Conservation (phyloP, 306 rosid species). For the Herpetospermum pedunculosum region DNA sequence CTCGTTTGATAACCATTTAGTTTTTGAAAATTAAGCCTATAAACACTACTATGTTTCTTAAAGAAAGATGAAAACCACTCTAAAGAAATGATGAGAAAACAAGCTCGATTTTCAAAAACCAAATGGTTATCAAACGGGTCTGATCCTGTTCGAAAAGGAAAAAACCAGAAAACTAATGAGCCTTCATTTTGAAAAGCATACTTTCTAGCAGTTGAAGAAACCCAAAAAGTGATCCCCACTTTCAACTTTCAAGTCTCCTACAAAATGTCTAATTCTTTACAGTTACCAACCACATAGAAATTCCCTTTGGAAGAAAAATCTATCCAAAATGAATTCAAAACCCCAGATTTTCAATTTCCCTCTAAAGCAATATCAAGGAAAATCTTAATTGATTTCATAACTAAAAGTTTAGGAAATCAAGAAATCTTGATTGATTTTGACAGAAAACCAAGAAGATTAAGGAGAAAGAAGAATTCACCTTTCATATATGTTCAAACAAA, state of each 20-base stretch:
- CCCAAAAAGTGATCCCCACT: not conserved
- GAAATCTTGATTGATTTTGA: not conserved
- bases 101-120: too few relatives aligned
- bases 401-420: not conserved
- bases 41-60: too few relatives aligned
- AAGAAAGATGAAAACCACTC: too few relatives aligned
- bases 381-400: not conserved
- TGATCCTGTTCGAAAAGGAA: not conserved
- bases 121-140: too few relatives aligned
- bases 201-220: not conserved
- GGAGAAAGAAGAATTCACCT: conserved; percentile 13
- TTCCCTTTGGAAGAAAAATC: too few relatives aligned
- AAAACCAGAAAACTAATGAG: not conserved
- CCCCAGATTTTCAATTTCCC: not conserved
- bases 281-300: not conserved
- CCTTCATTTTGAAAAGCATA: not conserved
- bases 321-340: not conserved
- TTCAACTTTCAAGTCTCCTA: not conserved
- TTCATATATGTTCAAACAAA: conserved; percentile 11
- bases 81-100: too few relatives aligned
- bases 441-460: conserved; percentile 1
- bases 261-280: not conserved
- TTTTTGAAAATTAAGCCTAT: too few relatives aligned
- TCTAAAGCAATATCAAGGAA: not conserved
- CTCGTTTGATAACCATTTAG: too few relatives aligned